phyloP scores from a whole-genome alignment of 2,329 filamentous ascomycete species.

The Mycocentrospora acerina region DNA sequence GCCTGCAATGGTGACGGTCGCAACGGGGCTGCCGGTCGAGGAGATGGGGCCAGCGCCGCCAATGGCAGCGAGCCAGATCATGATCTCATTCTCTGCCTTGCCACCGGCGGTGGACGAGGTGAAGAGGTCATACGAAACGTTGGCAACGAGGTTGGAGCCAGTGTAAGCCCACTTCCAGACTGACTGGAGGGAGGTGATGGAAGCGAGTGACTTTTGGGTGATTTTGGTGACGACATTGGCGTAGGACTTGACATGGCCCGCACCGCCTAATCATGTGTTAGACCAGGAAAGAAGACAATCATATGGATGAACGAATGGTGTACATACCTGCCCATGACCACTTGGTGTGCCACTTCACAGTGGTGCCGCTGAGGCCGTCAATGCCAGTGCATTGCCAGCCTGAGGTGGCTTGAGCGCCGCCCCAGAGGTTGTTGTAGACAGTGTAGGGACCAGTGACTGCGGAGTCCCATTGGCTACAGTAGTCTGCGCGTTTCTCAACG shows the following conservation, averaged over 20 bases:
- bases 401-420: constrained; percentile 40
- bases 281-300: background rate
- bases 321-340: constrained; percentile 49
- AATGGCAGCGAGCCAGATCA: constrained; percentile 65
- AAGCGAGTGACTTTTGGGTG: constrained; percentile 32
- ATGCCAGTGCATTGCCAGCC: constrained; percentile 52
- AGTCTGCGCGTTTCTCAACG: constrained; percentile 35
- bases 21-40: constrained; percentile 55
- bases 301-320: constrained; percentile 1
- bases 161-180: constrained; percentile 54
- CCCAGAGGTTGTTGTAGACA: constrained; percentile 50
- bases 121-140: constrained; percentile 66
- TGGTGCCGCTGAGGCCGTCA: constrained; percentile 39
- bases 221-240: constrained; percentile 46
- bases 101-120: constrained; percentile 52
- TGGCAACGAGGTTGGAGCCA: constrained; percentile 52
- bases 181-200: constrained; percentile 47
- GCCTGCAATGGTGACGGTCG: constrained; percentile 56
- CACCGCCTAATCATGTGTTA: constrained; percentile 16
- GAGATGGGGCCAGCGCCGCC: constrained; percentile 63
- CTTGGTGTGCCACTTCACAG: constrained; percentile 48
- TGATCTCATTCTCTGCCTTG: constrained; percentile 61
- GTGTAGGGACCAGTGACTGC: constrained; percentile 31
- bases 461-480: constrained; percentile 36
- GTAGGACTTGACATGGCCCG: constrained; percentile 46